Percentiles rank a stretch among this genome's conserved stretches.
phyloP scores from a whole-genome alignment of 139 green algal genomes.

The Coelastrella sp. region DNA sequence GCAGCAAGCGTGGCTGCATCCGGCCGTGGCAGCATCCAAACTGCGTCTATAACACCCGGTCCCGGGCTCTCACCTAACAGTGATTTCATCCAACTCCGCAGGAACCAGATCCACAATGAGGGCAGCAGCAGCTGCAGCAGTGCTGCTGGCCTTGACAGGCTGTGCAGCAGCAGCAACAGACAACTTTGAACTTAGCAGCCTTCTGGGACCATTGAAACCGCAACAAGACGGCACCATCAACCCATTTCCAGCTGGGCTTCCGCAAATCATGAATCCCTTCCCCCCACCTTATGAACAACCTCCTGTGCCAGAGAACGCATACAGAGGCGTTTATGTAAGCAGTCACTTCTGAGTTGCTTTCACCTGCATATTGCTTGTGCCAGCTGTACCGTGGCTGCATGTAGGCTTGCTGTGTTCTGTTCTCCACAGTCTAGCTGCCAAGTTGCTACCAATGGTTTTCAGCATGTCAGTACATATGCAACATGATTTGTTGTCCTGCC shows the following conservation, averaged over 20 bases:
- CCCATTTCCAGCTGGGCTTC: conserved; percentile 8
- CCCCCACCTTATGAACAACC: neutral
- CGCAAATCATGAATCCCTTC: neutral
- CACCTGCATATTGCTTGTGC: neutral
- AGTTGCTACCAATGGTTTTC: too few relatives aligned
- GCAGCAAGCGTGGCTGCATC: too few relatives aligned
- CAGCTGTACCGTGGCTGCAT: too few relatives aligned
- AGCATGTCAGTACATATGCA: too few relatives aligned
- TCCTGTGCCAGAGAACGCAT: neutral
- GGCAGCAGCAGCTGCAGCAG: neutral
- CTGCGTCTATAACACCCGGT: neutral
- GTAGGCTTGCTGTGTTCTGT: too few relatives aligned
- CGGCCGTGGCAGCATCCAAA: too few relatives aligned
- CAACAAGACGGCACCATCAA: neutral
- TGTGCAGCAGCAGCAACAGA: neutral
- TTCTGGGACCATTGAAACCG: neutral
- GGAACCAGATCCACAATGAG: neutral
- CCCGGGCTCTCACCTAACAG: too few relatives aligned
- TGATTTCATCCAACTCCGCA: too few relatives aligned
- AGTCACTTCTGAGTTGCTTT: neutral
- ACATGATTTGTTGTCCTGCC: too few relatives aligned
- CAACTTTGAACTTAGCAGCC: neutral
- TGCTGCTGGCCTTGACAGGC: neutral
- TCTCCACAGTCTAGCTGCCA: too few relatives aligned
- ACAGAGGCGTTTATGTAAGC: conserved; percentile 38